These are phyloP conservation scores for Potentilla sterilis DNA, from an alignment of 306 rosid species.

Conservation along the genomic window DNA sequence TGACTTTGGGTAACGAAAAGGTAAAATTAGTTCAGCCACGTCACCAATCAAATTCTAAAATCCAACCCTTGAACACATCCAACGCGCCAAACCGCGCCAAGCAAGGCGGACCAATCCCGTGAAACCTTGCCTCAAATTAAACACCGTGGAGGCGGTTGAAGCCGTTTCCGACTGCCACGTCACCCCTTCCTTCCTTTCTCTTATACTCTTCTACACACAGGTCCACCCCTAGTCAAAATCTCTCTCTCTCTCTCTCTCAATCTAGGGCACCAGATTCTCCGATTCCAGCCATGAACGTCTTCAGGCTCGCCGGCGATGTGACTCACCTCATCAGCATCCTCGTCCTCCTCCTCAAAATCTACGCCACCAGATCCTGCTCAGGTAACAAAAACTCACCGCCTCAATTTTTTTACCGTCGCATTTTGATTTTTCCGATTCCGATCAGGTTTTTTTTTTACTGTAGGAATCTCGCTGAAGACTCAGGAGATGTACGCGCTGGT, in stretches of 20 bases:
- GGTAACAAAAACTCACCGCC: slow-evolving; percentile 35
- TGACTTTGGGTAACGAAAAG: no score
- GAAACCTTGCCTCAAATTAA: not conserved
- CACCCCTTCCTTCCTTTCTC: slow-evolving; percentile 4
- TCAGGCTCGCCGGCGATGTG: slow-evolving; percentile 96
- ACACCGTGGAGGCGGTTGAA: slow-evolving; percentile 24
- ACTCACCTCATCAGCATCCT: slow-evolving; percentile 85
- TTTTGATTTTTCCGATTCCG: not conserved
- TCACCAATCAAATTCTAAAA: not conserved
- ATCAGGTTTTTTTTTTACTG: not conserved
- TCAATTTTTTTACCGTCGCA: not conserved
- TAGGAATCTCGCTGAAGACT: slow-evolving; percentile 92
- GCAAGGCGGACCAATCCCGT: not conserved
- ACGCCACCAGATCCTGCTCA: slow-evolving; percentile 93
- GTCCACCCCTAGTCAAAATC: not conserved
- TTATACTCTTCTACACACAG: not conserved
- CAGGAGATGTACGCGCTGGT: slow-evolving; percentile 85
- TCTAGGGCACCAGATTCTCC: slow-evolving; percentile 29
- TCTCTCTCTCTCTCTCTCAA: slow-evolving; percentile 2
- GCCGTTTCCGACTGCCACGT: slow-evolving; percentile 41
- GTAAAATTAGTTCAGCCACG: not conserved
- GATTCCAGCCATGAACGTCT: slow-evolving; percentile 62
- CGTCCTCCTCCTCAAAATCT: slow-evolving; percentile 89
- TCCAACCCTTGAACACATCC: not conserved
- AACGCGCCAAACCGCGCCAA: not conserved